Base-by-base conservation (phyloP, 2,329 filamentous ascomycete genomes). In the Venturiaceae sp. region DNA sequence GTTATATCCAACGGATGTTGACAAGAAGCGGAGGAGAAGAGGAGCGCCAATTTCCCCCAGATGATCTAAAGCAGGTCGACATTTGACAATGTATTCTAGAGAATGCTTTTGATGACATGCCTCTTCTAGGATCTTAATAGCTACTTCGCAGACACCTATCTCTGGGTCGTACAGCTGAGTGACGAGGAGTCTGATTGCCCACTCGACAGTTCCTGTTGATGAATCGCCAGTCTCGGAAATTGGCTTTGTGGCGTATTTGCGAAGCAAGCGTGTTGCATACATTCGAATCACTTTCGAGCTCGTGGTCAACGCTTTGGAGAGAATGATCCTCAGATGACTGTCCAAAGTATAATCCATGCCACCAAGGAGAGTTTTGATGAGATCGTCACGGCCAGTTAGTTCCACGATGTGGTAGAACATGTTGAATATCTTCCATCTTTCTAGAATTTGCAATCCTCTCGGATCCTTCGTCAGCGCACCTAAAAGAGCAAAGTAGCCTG, bases 321-420 rank as follows among this genome's bases (percentile, higher is more conserved):
- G 78, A 55, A 99, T 85, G 55, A 99, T 90, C 39, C 94, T 84
- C 21, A 95, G 88, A 70, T 99, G 94, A 1, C 92, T 92, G 61
- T 77, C 75, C 26, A 95, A 77, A 21, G 85, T 88, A 69, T 96
- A 99, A 72, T 99, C 92, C 72, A 99, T 92, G 66, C 92, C 94
- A 53, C 88, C 86, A 8, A 99, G 80, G 33, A 99, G 80, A 9
- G 92, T 80, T 68, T 92, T 90, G 69, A 97, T 90, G 60, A 99
- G 78, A 69, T 99, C 94, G 50, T 92, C 90, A 2, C 94, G 87
- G 71, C 94, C 88, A 65, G 88, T 90, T 47, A 96, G 79, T 67
- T 97, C 92, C 60, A 96, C 83, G 61, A 99, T 96, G 72, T 97
- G 94, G 69, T 99, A 99, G 80, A 97, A 95, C 90, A 99, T 99